Conservation (phyloP, 257 asterid species). For the Vinca minor region DNA sequence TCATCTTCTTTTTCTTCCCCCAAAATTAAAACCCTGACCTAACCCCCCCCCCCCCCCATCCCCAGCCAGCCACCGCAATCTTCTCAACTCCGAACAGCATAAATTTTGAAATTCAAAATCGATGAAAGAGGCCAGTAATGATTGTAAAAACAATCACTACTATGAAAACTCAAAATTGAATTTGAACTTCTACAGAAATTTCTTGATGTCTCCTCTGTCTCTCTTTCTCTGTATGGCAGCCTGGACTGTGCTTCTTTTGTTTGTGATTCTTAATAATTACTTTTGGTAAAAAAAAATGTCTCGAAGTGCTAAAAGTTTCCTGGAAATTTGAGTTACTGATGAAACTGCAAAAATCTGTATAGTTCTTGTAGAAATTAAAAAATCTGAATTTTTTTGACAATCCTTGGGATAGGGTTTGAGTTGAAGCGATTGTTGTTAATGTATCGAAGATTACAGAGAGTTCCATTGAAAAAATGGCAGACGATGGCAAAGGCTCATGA, state of each 20-base stretch:
- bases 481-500: too few species aligned
- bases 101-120: neutral
- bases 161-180: neutral
- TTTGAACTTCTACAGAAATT: slow-evolving; percentile 4
- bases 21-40: slow-evolving; percentile 29
- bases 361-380: too few species aligned
- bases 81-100: neutral
- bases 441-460: too few species aligned
- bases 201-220: too few species aligned
- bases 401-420: too few species aligned
- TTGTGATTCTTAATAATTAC: neutral
- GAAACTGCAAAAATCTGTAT: too few species aligned
- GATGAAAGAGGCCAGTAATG: neutral
- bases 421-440: too few species aligned
- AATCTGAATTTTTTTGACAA: too few species aligned
- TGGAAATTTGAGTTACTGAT: neutral
- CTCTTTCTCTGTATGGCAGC: neutral
- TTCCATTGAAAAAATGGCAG: too few species aligned
- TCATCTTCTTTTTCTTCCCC: slow-evolving; percentile 23
- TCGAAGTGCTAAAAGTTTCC: too few species aligned
- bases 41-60: neutral
- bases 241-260: neutral
- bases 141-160: too few species aligned
- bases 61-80: neutral
- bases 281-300: too few species aligned